Base-by-base conservation (phyloP, 805 yeast species). In the Saturnispora hagleri region DNA sequence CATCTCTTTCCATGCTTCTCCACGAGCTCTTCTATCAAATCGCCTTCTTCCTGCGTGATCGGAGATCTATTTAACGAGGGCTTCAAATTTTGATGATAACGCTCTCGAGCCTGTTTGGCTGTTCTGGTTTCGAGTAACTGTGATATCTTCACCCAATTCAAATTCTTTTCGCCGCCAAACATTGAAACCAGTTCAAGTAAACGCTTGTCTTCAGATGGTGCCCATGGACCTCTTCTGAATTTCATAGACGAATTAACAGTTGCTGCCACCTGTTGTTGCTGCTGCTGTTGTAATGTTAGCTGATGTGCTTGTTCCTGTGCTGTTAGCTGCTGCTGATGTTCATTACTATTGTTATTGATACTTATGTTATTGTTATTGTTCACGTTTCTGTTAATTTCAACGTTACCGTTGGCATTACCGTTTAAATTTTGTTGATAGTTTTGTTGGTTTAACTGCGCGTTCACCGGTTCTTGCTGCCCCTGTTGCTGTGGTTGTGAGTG, bases 91-190 rank as follows among this genome's bases (percentile, higher is more conserved):
- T 89, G 96, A 64, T 89, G 96, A 66, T 86, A 89, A 20, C 97
- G 75, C 65, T 89, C 97, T 40, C 97, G 73, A 63, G 96, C 88
- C 67, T 89, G 97, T 63, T 89, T 89, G 6, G 96, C 95, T 2
- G 95, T 84, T 56, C 97, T 73, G 5, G 91, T 76, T 31, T 82
- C 82, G 53, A 89, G 71, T 52, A 77, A 73, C 57, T 81, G 84
- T 10, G 95, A 81, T 18, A 89, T 87, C 53, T 86, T 75, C 5
- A 89, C 96, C 97, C 97, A 89, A 64, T 87, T 87, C 15, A 65
- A 51, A 48, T 62, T 65, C 46, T 63, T 64, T 40, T 86, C 76
- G 9, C 95, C 89, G 5, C 95, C 95, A 64, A 79, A 82, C 24
- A 79, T 66, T 41, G 77, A 70, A 40, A 89, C 86, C 24, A 89